phyloP scores from a whole-genome alignment of 306 rosid species.

The Hippophae tibetana region DNA sequence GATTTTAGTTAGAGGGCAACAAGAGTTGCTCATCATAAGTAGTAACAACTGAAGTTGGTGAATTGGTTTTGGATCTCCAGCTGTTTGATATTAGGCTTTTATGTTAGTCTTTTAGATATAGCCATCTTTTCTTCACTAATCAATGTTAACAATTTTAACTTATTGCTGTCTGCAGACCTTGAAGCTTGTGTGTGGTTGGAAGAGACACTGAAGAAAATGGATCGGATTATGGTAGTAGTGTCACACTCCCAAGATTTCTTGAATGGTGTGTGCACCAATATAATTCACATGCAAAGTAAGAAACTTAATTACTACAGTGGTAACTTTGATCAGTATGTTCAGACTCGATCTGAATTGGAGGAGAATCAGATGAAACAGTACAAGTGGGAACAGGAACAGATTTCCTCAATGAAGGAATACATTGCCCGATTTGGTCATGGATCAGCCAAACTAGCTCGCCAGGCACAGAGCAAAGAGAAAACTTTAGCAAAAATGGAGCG shows the following conservation, averaged over 20 bases:
- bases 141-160: not conserved
- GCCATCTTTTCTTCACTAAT: too few species aligned
- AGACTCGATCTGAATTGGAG: constrained; percentile 87
- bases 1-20: too few species aligned
- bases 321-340: constrained; percentile 89
- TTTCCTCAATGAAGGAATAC: constrained; percentile 85
- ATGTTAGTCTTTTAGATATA: too few species aligned
- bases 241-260: constrained; percentile 98
- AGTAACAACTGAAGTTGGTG: too few species aligned
- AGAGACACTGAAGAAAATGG: constrained; percentile 83
- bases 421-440: constrained; percentile 99
- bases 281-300: constrained; percentile 93
- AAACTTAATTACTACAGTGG: constrained; percentile 73
- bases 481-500: constrained; percentile 98
- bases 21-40: too few species aligned
- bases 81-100: too few species aligned
- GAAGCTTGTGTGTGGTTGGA: constrained; percentile 99
- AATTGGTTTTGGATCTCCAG: too few species aligned
- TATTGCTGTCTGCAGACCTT: constrained; percentile 46
- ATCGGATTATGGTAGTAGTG: constrained; percentile 85
- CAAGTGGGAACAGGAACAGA: constrained; percentile 99
- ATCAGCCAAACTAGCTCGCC: constrained; percentile 95
- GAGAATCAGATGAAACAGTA: constrained; percentile 99
- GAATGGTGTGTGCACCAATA: constrained; percentile 98
- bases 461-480: constrained; percentile 98